Evolutionary conservation across 2,329 filamentous ascomycete genomes (phyloP).

Genomic region (Apiospora saccharicola): DNA sequence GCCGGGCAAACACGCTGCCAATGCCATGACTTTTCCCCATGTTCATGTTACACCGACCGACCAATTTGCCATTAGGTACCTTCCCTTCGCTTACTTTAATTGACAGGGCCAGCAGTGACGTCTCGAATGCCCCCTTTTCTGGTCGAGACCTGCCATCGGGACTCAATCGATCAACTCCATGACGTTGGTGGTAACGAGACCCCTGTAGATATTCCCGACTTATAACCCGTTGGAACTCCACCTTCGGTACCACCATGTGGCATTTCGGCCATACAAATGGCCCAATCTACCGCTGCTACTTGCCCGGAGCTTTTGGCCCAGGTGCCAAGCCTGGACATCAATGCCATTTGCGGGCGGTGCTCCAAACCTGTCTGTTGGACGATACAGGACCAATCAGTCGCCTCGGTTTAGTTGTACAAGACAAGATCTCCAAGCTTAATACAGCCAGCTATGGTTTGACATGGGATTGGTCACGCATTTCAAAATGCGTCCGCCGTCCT

Average conservation of each 20-base stretch:
- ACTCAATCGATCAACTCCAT: background rate
- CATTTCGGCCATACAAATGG: background rate
- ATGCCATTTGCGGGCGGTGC: background rate
- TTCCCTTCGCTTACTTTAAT: background rate
- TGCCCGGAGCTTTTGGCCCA: constrained; percentile 3
- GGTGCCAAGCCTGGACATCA: background rate
- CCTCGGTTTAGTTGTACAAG: background rate
- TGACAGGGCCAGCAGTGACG: background rate
- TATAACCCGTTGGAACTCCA: background rate
- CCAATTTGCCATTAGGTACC: background rate
- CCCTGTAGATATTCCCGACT: constrained; percentile 14
- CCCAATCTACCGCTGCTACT: background rate
- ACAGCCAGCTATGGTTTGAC: background rate
- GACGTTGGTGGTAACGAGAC: background rate
- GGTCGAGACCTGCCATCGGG: background rate
- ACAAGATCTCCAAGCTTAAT: background rate
- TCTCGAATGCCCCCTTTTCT: background rate
- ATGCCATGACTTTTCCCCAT: too few species aligned
- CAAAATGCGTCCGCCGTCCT: background rate
- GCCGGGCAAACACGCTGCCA: background rate
- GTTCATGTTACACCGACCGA: too few species aligned
- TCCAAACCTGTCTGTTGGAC: background rate
- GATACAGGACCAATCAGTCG: background rate
- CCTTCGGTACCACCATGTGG: background rate
- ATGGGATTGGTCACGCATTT: background rate